A percentile compares a stretch with the other conserved stretches of the same genome.
phyloP scores from a whole-genome alignment of 1,284 basidiomycete genomes.

The Omphalotus olearius region DNA sequence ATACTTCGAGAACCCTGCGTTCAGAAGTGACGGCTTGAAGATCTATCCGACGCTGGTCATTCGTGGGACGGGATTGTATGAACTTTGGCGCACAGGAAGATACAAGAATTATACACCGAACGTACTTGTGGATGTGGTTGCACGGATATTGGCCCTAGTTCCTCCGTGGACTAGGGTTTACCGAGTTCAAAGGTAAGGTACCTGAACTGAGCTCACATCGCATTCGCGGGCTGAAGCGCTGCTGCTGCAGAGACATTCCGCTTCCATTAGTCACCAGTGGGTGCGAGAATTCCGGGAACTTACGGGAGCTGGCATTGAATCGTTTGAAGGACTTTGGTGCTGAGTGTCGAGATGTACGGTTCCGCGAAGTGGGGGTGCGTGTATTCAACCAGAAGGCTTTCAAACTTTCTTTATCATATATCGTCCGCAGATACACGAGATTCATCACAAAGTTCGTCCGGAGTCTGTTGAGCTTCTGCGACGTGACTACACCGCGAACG shows the following conservation, averaged over 20 bases:
- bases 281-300: conserved; percentile 96
- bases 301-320: conserved; percentile 93
- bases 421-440: conserved; percentile 82
- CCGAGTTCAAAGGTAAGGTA: conserved; percentile 82
- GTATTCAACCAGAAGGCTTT: not conserved
- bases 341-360: conserved; percentile 95
- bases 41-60: conserved; percentile 99
- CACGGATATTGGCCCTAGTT: conserved; percentile 92
- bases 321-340: conserved; percentile 99
- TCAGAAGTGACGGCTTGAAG: conserved; percentile 96
- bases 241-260: conserved; percentile 78
- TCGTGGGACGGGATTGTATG: conserved; percentile 95
- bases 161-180: conserved; percentile 99
- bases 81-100: conserved; percentile 93
- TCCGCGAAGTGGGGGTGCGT: conserved; percentile 95
- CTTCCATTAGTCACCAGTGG: conserved; percentile 93
- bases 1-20: conserved; percentile 98
- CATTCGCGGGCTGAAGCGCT: conserved; percentile 10
- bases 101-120: conserved; percentile 99
- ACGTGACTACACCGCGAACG: conserved; percentile 95
- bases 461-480: conserved; percentile 96
- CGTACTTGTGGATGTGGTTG: conserved; percentile 95
- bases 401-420: conserved; percentile 7
- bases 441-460: conserved; percentile 96
- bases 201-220: not conserved